Base-by-base conservation (phyloP, 2,329 filamentous ascomycete genomes). In the Furcasterigmium furcatum region DNA sequence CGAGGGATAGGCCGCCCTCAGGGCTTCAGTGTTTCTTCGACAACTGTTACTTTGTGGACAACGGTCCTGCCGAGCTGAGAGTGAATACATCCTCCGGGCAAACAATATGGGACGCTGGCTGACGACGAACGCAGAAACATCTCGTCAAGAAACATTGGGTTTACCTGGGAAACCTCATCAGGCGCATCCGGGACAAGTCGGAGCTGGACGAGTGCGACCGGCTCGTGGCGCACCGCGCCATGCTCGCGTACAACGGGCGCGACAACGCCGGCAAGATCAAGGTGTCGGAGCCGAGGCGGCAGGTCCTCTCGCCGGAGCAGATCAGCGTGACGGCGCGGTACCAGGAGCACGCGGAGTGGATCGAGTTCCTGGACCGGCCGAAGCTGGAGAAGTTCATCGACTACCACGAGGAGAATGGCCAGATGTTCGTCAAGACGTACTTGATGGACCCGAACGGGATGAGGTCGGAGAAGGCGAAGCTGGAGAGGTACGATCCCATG, bases 191-290 rank as follows among this genome's bases (percentile, higher is more conserved):
- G 34, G 32, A 48, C 9, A 43, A 45, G 8, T 45, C 46, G 14
- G n/a, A 20, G n/a, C 45, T 52, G 18, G 45, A 43, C 29, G 48
- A 46, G 14, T 38, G 47, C 13, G 50, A 52, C 29, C 45, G 45
- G 36, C 42, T 44, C n/a, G 34, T 52, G 12, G 35, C 34, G 13
- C 44, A 46, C 7, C 48, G 46, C n/a, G 38, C 50, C 27, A 52
- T 51, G 48, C 43, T 41, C 21, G 47, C 48, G 43, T 52, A 51
- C 44, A 48, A 51, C 34, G 48, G 48, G 25, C 42, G 45, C 4
- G 50, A 50, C 34, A 43, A 43, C 25, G 45, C 48, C 4, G 50
- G 50, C 7, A 48, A 50, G 16, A 43, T 43, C 24, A 46, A 46
- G 13, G 47, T 52, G 20, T 49, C 49, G 3, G 41, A 46, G 21